These are phyloP conservation scores for Termitomyces sp. DNA, from an alignment of 768 basidiomycete genomes.

Conservation along the genomic window DNA sequence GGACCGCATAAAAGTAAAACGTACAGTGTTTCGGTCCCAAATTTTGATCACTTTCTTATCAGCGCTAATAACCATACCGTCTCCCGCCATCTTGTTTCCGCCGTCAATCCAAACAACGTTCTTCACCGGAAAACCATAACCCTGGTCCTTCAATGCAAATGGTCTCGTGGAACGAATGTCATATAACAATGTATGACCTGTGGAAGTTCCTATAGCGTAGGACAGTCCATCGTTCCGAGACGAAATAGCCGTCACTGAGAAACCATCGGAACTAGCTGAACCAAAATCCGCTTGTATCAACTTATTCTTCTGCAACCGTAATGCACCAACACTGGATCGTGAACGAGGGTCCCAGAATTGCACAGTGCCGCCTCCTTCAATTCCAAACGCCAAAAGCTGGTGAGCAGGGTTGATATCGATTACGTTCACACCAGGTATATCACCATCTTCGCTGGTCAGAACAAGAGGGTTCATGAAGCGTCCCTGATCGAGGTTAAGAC, in stretches of 20 bases:
- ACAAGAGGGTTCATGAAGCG: slow-evolving; percentile 82
- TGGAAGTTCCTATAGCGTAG: slow-evolving; percentile 91
- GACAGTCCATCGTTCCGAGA: slow-evolving; percentile 87
- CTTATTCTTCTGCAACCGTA: slow-evolving; percentile 53
- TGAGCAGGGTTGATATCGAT: slow-evolving; percentile 94
- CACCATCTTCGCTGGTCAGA: slow-evolving; percentile 43
- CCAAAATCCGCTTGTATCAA: slow-evolving; percentile 37
- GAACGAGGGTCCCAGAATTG: slow-evolving; percentile 98
- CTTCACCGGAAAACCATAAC: slow-evolving; percentile 88
- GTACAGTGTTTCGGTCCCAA: slow-evolving; percentile 83
- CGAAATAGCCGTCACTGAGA: slow-evolving; percentile 81
- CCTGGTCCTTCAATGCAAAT: slow-evolving; percentile 92
- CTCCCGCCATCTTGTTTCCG: slow-evolving; percentile 77
- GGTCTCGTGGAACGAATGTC: slow-evolving; percentile 84
- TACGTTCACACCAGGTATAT: slow-evolving; percentile 81
- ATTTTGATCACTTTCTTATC: slow-evolving; percentile 98
- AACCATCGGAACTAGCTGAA: slow-evolving; percentile 21
- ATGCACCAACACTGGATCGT: slow-evolving; percentile 63
- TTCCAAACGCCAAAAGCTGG: slow-evolving; percentile 83
- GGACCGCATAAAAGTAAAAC: slow-evolving; percentile 20
- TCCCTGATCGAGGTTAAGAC: slow-evolving; percentile 94
- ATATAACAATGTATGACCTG: slow-evolving; percentile 91
- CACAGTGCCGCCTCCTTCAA: slow-evolving; percentile 81
- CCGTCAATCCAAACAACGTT: slow-evolving; percentile 88
- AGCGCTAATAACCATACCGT: slow-evolving; percentile 84